Conservation (phyloP, 2,329 filamentous ascomycete genomes). For the Onygena corvina region DNA sequence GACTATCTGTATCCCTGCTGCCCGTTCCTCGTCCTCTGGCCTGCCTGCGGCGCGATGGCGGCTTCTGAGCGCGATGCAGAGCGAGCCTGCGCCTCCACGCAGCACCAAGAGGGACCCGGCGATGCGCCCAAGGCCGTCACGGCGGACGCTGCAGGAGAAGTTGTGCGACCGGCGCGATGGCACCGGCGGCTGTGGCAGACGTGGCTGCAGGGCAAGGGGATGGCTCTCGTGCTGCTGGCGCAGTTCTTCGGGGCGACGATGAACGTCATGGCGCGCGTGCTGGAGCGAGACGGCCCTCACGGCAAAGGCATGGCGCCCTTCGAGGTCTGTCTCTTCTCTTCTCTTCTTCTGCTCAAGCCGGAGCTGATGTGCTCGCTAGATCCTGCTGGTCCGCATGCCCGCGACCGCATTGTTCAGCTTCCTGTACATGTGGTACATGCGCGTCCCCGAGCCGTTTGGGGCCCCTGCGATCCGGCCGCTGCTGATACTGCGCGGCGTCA, state of each 20-base stretch:
- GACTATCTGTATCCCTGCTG: not conserved
- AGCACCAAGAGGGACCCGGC: not conserved
- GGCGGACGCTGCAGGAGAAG: not conserved
- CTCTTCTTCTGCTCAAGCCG: not conserved
- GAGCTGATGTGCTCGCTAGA: constrained; percentile 27
- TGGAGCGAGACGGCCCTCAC: constrained; percentile 56
- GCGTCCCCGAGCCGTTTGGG: constrained; percentile 59
- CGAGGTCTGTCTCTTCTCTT: constrained; percentile 38
- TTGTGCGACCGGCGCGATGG: not conserved
- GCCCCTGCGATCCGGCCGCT: constrained; percentile 53
- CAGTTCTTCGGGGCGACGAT: constrained; percentile 76
- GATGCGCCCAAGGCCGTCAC: not conserved
- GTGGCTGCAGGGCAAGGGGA: constrained; percentile 50
- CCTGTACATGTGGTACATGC: constrained; percentile 60
- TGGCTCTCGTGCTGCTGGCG: constrained; percentile 58
- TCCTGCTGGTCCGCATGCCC: constrained; percentile 67
- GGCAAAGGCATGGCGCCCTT: constrained; percentile 66
- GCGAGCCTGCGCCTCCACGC: too few species aligned
- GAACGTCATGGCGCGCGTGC: constrained; percentile 66
- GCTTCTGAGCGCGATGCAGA: too few species aligned
- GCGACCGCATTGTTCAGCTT: constrained; percentile 57
- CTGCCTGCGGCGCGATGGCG: not conserved
- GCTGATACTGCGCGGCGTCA: constrained; percentile 54
- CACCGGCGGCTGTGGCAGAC: not conserved
- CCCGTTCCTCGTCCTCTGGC: too few species aligned